Evolutionary conservation across 176 grass and related monocot species (phyloP), one percentile per base, ranked within the genome.

Genomic region (Avena eriantha): DNA sequence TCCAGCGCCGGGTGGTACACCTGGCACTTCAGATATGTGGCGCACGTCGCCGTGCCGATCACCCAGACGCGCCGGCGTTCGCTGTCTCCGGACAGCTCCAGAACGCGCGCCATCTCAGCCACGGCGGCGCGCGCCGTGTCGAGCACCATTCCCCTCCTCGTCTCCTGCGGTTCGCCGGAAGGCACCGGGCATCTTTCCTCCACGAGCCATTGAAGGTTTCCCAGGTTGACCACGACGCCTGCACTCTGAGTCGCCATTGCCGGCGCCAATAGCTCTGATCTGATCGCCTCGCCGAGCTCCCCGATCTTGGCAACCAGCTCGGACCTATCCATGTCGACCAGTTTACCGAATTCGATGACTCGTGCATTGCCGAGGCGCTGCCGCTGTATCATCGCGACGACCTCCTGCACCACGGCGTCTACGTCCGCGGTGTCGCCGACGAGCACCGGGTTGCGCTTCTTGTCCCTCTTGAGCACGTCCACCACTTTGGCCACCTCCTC

Each of bases 201-300:
- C n/a, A 98, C 91, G 66, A 98, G 91, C 95, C 95, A 98, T 72
- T 82, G 90, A 8, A 98, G 91, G 79, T 95, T 94, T 10, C 95
- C 91, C 24, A 98, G 91, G 85, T 98, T 82, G 19, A 98, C 83
- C 4, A 95, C 89, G 36, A 93, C 85, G 11, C 89, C 89, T 24
- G 76, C 54, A 29, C 22, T 39, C 14, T 7, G 61, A 3, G 83
- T 26, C 1, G 75, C 80, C 41, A 80, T 51, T 2, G 79, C 63
- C n/a, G 85, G 39, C 10, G 76, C 24, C 22, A 73, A 31, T 85
- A 89, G 49, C 69, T 88, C 91, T 5, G 73, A 83, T 3, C 80
- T 71, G 18, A 90, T 85, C 78, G 39, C 70, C 1, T 85, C 76
- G 45, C 92, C 84, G 69, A 94, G 84, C 69, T 94, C 89, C 60